Conservation (phyloP, 208 protist genomes). For the Acanthamoeba rhysodes region DNA sequence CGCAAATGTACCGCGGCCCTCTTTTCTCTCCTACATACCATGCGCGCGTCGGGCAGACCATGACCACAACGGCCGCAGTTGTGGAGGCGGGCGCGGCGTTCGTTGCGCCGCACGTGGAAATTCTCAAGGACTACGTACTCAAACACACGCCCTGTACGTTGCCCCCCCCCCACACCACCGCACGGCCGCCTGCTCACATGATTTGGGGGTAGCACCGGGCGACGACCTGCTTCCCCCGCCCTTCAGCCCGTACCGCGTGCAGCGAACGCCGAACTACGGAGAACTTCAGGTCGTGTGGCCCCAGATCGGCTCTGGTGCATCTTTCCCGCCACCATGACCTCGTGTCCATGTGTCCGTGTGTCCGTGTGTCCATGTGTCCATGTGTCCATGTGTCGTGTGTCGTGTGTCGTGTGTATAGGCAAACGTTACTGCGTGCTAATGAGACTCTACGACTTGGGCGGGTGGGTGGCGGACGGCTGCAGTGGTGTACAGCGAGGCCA, state of each 20-base stretch:
- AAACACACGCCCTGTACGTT: not conserved
- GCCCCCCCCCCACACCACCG: not conserved
- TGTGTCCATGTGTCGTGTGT: not conserved
- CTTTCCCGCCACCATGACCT: not conserved
- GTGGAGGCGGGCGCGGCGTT: not conserved
- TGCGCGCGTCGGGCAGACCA: too few species aligned
- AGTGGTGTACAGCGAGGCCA: slow-evolving; percentile 29
- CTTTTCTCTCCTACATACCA: too few species aligned
- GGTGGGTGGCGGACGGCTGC: not conserved
- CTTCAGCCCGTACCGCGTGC: slow-evolving; percentile 10
- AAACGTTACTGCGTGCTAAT: not conserved
- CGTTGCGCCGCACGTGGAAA: not conserved
- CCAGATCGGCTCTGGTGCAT: not conserved
- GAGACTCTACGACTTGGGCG: not conserved
- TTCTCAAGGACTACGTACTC: not conserved
- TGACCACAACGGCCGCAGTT: not conserved
- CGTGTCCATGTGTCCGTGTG: not conserved
- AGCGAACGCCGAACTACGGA: not conserved
- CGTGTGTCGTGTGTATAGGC: not conserved
- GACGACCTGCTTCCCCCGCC: not conserved
- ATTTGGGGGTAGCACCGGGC: not conserved
- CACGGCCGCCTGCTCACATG: too few species aligned
- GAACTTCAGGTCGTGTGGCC: not conserved
- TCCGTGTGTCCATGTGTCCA: too few species aligned
- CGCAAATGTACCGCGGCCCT: not conserved